phyloP scores from a whole-genome alignment of 2,329 filamentous ascomycete genomes.

The Cadophora luteo-olivacea region DNA sequence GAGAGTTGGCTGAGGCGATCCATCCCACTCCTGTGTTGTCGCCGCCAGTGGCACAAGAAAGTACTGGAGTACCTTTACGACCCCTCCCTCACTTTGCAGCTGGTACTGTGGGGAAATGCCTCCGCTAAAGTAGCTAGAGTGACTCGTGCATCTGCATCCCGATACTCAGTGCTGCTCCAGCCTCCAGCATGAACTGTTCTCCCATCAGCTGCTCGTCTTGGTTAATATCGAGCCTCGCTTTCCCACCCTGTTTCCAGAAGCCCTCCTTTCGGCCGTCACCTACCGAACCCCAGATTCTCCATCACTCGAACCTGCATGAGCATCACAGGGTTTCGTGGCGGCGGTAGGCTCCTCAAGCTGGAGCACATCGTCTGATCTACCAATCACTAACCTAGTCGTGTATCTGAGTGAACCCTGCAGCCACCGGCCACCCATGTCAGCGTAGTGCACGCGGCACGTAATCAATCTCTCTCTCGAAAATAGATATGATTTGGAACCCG shows the following conservation, averaged over 20 bases:
- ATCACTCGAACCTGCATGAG: constrained; percentile 40
- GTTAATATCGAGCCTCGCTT: constrained; percentile 29
- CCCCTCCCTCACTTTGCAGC: background rate
- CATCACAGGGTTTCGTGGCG: constrained; percentile 34
- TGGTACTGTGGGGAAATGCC: constrained; percentile 9
- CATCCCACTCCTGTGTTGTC: constrained; percentile 9
- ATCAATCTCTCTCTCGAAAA: constrained; percentile 35
- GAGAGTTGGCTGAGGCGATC: background rate
- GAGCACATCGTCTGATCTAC: constrained; percentile 41
- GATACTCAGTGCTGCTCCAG: background rate
- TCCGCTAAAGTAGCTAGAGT: background rate
- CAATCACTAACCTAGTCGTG: constrained; percentile 28
- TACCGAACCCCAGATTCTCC: constrained; percentile 42
- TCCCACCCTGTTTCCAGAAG: constrained; percentile 29
- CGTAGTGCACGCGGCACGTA: constrained; percentile 34
- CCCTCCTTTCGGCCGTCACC: constrained; percentile 38
- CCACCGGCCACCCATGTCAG: constrained; percentile 27
- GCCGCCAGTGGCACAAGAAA: background rate
- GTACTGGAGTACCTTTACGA: background rate
- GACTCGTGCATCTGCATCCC: constrained; percentile 8
- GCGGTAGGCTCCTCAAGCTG: constrained; percentile 22
- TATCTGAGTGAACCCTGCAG: constrained; percentile 27
- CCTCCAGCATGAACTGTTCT: constrained; percentile 12
- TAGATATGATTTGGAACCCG: constrained; percentile 35
- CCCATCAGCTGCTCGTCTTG: constrained; percentile 22